phyloP scores from a whole-genome alignment of 2,329 filamentous ascomycete species.

The Kalaharituber pfeilii region DNA sequence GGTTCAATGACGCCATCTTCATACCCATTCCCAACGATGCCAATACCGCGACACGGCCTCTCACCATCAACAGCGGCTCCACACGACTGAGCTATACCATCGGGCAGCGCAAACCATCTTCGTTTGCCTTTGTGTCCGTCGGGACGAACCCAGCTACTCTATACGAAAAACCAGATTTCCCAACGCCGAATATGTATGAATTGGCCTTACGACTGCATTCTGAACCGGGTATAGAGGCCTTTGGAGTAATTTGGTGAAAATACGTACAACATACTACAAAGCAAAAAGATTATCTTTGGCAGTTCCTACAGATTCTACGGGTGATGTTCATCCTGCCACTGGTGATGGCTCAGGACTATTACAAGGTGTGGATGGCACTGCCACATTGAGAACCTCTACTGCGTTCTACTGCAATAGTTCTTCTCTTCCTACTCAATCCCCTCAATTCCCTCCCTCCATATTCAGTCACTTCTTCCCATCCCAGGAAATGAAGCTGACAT shows the following conservation, averaged over 20 bases:
- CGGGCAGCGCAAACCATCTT: slow-evolving; percentile 46
- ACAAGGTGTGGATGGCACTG: slow-evolving; percentile 59
- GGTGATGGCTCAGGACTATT: slow-evolving; percentile 49
- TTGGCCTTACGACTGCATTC: slow-evolving; percentile 61
- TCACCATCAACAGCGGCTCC: slow-evolving; percentile 24
- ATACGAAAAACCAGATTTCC: slow-evolving; percentile 43
- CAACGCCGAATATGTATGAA: slow-evolving; percentile 74
- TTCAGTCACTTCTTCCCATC: slow-evolving; percentile 5
- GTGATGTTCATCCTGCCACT: slow-evolving; percentile 29
- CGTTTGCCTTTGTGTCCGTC: slow-evolving; percentile 46
- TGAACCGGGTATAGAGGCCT: slow-evolving; percentile 75
- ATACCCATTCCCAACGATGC: slow-evolving; percentile 24
- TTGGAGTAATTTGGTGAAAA: slow-evolving; percentile 75
- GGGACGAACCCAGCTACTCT: slow-evolving; percentile 30
- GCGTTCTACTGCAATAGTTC: no score
- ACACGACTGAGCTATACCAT: slow-evolving; percentile 39
- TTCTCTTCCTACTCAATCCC: slow-evolving; percentile 2
- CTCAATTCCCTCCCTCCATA: neutral
- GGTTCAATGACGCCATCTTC: no score
- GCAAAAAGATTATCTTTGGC: slow-evolving; percentile 75
- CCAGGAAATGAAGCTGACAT: neutral
- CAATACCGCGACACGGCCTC: slow-evolving; percentile 6
- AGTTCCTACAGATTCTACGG: slow-evolving; percentile 72
- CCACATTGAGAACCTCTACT: no score
- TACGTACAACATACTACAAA: slow-evolving; percentile 66